Evolutionary conservation across 164 flowering plant genomes (phyloP), one percentile per base, ranked within the genome.

Genomic region (Houttuynia cordata): DNA sequence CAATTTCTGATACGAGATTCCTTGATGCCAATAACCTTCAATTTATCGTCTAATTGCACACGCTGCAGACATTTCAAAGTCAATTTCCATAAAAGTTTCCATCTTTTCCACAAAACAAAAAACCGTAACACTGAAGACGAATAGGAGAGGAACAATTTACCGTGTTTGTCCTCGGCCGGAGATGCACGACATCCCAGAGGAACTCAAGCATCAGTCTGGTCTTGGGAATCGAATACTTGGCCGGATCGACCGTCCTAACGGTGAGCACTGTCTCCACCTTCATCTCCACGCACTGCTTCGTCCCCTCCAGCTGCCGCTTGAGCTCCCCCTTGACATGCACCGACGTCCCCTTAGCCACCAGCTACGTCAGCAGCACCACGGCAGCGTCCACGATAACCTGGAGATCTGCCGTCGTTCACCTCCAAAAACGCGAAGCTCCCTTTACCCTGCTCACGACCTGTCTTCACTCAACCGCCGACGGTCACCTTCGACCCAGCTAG

Each of bases 401-500:
- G 34, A 92, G 76, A 56, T 89, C 87, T 8, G 73, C 84, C 98
- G 60, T 92, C 98, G 70, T 83, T 89, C 41, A 92, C 56, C 67
- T 92, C 96, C 20, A 92, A 69, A 60, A 92, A 92, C 0, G 96
- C 96, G 49, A 92, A 84, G 0, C 79, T 40, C 10, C 93, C 98
- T 57, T 79, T 87, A 9, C 88, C 96, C 55, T 86, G 93, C 74
- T 85, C 90, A 17, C 98, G 70, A 0, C 98, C 98, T 0, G 95
- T 92, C 69, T 85, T 89, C 22, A 92, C 95, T 96, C 98, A 89
- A 0, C 98, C 98, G 0, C 91, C 96, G 23, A 84, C 74, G 13
- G 75, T 49, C 12, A 83, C 83, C 5, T 60, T 70, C 66, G 76
- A 73, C 0, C 93, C 96, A 10, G 84, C 81, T 10, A 88, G 72